Conservation (phyloP, 495 filamentous ascomycete genomes). For the Penicilliopsis zonata region DNA sequence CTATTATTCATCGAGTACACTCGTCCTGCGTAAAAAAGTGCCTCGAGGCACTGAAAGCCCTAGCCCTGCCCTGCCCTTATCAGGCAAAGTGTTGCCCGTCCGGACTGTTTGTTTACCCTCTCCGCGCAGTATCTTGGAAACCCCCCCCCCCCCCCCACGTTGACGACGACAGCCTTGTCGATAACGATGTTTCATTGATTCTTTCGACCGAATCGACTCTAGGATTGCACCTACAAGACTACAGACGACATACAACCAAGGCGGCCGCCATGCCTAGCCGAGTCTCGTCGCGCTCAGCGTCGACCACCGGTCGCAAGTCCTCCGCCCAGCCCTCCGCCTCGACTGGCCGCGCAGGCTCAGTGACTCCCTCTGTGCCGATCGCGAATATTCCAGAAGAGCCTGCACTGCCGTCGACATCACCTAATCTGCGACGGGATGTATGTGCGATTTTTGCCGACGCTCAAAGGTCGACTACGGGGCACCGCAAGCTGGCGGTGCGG, state of each 20-base stretch:
- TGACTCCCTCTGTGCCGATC: constrained; percentile 39
- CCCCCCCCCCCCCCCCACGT: too few relatives aligned
- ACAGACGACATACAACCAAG: too few relatives aligned
- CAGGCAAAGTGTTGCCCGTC: constrained; percentile 18
- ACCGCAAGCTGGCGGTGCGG: constrained; percentile 78
- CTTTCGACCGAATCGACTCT: too few relatives aligned
- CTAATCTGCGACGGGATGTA: constrained; percentile 61
- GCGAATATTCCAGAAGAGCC: constrained; percentile 63
- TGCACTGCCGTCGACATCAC: constrained; percentile 37
- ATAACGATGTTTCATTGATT: not conserved
- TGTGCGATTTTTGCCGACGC: constrained; percentile 75
- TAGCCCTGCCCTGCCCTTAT: constrained; percentile 26
- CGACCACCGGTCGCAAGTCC: constrained; percentile 43
- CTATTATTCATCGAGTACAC: too few relatives aligned
- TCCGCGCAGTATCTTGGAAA: constrained; percentile 10
- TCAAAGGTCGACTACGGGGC: constrained; percentile 75
- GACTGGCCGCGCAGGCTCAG: constrained; percentile 51
- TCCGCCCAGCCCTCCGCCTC: constrained; percentile 44
- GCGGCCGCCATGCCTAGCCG: constrained; percentile 50
- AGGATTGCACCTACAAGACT: too few relatives aligned
- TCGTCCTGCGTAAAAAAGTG: too few relatives aligned
- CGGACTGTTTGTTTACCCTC: constrained; percentile 38
- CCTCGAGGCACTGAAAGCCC: too few relatives aligned
- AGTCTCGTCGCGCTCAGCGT: constrained; percentile 43
- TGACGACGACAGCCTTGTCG: not conserved